phyloP scores from a whole-genome alignment of 1,284 basidiomycete species.

The Austroboletus olivaceoglutinosus region DNA sequence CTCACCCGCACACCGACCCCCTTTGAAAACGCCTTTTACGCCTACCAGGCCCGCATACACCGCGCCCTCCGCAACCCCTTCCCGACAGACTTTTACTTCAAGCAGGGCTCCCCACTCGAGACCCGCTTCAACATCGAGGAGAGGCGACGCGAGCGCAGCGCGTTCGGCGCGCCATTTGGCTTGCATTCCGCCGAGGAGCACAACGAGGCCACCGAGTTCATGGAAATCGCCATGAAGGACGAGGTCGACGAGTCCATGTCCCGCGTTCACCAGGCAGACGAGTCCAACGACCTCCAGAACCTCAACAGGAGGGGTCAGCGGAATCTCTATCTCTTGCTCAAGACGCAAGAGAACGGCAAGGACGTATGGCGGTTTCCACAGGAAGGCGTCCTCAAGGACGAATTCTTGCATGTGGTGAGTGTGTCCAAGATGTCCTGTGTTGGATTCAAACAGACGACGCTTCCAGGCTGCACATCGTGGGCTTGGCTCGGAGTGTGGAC shows the following conservation, averaged over 20 bases:
- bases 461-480: constrained; percentile 67
- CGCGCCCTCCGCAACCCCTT: constrained; percentile 88
- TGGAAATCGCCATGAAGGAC: constrained; percentile 58
- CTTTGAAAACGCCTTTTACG: constrained; percentile 85
- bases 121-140: constrained; percentile 78
- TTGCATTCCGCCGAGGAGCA: constrained; percentile 46
- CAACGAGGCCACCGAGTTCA: constrained; percentile 52
- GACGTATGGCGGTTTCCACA: constrained; percentile 81
- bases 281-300: constrained; percentile 61
- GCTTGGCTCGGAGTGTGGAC: constrained; percentile 64
- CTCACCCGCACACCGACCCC: constrained; percentile 73
- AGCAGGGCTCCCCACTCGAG: constrained; percentile 85
- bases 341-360: constrained; percentile 47
- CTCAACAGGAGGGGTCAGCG: constrained; percentile 81
- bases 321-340: constrained; percentile 83
- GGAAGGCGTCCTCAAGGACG: constrained; percentile 58
- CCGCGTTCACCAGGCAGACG: constrained; percentile 63
- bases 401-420: constrained; percentile 68
- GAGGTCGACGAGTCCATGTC: constrained; percentile 62
- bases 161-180: constrained; percentile 66
- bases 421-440: background rate
- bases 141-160: constrained; percentile 61
- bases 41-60: constrained; percentile 81
- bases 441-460: constrained; percentile 5
- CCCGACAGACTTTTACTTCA: constrained; percentile 93